These are phyloP conservation scores for Lactarius trivialis DNA, from an alignment of 768 basidiomycete species.

Conservation along the genomic window DNA sequence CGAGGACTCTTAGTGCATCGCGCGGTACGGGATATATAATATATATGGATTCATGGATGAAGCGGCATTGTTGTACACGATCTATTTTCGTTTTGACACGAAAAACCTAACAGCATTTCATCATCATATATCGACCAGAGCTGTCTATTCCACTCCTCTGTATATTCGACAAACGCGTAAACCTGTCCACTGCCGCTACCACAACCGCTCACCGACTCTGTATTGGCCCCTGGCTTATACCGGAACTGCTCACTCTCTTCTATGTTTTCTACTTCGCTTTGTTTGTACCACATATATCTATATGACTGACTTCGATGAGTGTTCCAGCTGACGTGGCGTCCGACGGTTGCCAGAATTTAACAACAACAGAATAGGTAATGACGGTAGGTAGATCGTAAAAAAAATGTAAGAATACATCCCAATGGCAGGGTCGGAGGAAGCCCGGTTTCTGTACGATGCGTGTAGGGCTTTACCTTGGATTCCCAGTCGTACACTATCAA, in stretches of 20 bases:
- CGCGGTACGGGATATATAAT: neutral
- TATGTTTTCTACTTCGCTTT: constrained; percentile 14
- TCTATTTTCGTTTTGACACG: constrained; percentile 15
- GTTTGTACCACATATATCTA: constrained; percentile 11
- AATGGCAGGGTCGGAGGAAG: neutral
- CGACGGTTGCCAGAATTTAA: neutral
- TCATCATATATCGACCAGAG: neutral
- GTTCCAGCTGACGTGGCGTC: neutral
- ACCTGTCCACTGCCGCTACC: neutral
- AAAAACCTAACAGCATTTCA: constrained; percentile 6
- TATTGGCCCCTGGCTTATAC: constrained; percentile 4
- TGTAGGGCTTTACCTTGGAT: neutral
- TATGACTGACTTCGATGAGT: constrained; percentile 11
- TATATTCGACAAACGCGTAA: constrained; percentile 4
- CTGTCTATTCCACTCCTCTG: constrained; percentile 1
- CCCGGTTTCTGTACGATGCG: neutral
- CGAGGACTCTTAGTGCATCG: neutral
- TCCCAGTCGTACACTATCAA: neutral
- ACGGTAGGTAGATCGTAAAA: neutral
- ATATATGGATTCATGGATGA: constrained; percentile 15
- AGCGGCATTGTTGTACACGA: constrained; percentile 21
- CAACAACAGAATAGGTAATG: neutral
- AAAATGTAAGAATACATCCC: neutral
- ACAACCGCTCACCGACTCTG: neutral
- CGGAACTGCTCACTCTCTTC: constrained; percentile 1